Percentiles rank a stretch among this genome's conserved stretches.
These are phyloP conservation scores for Chaetomium sp. DNA, from an alignment of 2,329 filamentous ascomycete genomes.

Conservation along the genomic window DNA sequence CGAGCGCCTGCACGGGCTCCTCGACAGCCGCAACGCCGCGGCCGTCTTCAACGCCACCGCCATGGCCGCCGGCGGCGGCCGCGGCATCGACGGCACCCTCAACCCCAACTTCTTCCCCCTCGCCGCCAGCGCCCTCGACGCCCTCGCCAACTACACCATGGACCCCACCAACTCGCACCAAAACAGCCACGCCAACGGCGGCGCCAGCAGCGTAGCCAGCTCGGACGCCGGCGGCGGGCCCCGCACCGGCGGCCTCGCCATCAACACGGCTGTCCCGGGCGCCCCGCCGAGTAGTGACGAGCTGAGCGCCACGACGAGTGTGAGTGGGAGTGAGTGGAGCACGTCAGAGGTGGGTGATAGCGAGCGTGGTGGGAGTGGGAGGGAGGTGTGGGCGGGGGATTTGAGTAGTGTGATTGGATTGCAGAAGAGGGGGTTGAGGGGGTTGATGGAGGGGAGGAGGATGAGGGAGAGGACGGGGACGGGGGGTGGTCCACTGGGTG, in stretches of 20 bases:
- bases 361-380: constrained; percentile 41
- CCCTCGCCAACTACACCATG: constrained; percentile 34
- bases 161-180: constrained; percentile 20
- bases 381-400: constrained; percentile 79
- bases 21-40: constrained; percentile 92
- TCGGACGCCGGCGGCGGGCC: constrained; percentile 28
- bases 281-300: constrained; percentile 51
- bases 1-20: constrained; percentile 81
- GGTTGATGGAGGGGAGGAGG: constrained; percentile 90
- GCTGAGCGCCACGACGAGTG: constrained; percentile 53
- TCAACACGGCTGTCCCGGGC: constrained; percentile 50
- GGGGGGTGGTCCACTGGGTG: neutral
- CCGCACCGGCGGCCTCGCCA: constrained; percentile 44
- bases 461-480: constrained; percentile 72
- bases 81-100: constrained; percentile 70
- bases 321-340: constrained; percentile 59
- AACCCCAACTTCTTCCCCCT: constrained; percentile 64
- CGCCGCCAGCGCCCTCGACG: constrained; percentile 49
- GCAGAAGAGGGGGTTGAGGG: constrained; percentile 88
- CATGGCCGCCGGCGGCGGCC: constrained; percentile 93
- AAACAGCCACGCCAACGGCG: constrained; percentile 28
- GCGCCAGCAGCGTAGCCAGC: constrained; percentile 5
- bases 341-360: constrained; percentile 53
- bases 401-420: constrained; percentile 89
- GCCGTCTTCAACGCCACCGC: constrained; percentile 98